Percentiles rank a stretch among this genome's conserved stretches.
Evolutionary conservation across 345 rosid genomes (phyloP).

Genomic region (Eutrema heterophyllum): DNA sequence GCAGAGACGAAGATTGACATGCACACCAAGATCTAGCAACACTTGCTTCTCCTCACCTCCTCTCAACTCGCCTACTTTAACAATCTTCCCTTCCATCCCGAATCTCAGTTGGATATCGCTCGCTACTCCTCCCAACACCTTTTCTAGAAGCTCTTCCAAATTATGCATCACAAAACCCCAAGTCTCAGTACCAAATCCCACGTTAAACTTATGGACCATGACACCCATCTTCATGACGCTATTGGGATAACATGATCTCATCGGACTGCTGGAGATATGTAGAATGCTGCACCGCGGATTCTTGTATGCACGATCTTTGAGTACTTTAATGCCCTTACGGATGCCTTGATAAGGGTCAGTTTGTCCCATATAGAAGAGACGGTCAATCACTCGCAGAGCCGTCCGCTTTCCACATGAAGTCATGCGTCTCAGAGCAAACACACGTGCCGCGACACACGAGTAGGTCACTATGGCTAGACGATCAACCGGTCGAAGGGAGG

Average conservation of each 20-base stretch:
- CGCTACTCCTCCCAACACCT: constrained; percentile 52
- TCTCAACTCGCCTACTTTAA: constrained; percentile 60
- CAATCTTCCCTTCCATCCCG: constrained; percentile 50
- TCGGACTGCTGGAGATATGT: constrained; percentile 66
- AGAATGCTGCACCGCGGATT: constrained; percentile 57
- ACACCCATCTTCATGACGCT: constrained; percentile 45
- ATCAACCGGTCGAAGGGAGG: constrained; percentile 66
- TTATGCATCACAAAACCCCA: constrained; percentile 78
- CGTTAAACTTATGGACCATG: constrained; percentile 68
- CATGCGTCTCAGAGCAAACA: constrained; percentile 82
- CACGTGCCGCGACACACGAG: constrained; percentile 68
- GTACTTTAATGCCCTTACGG: constrained; percentile 66
- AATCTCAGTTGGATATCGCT: constrained; percentile 65
- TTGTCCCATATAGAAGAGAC: constrained; percentile 74
- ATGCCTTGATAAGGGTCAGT: constrained; percentile 78
- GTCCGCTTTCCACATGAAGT: constrained; percentile 69
- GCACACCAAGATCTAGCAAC: constrained; percentile 48
- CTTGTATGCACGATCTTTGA: constrained; percentile 76
- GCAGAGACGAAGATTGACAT: constrained; percentile 39
- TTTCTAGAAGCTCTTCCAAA: constrained; percentile 64
- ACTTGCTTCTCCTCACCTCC: constrained; percentile 65
- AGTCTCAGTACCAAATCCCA: constrained; percentile 49
- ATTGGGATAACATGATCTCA: constrained; percentile 36
- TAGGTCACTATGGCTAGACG: constrained; percentile 81
- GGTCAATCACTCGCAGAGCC: constrained; percentile 75